A percentile compares a stretch with the other conserved stretches of the same genome.
Conservation (phyloP, 768 basidiomycete genomes). For the Agrocybe chaxingu region DNA sequence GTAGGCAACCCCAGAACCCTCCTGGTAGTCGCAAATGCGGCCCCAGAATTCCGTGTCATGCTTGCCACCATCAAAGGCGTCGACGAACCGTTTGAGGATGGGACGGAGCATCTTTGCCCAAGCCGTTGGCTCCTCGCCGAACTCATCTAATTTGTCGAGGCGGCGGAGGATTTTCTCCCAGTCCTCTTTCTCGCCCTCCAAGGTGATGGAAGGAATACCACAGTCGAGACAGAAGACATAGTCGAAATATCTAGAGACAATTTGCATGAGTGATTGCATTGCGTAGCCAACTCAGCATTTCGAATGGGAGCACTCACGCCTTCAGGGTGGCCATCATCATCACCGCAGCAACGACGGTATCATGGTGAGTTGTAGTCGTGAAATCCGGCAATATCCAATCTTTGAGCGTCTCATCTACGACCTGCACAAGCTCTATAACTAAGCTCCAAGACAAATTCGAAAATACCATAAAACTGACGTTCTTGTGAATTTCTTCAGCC, state of each 20-base stretch:
- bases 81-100: slow-evolving; percentile 16
- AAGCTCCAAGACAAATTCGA: background rate
- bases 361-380: slow-evolving; percentile 2
- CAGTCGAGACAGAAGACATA: slow-evolving; percentile 1
- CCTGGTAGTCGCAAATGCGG: slow-evolving; percentile 6
- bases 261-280: background rate
- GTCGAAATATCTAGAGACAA: slow-evolving; percentile 6
- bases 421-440: background rate
- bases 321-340: slow-evolving; percentile 7
- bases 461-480: slow-evolving; percentile 7
- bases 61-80: slow-evolving; percentile 13
- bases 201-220: slow-evolving; percentile 12
- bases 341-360: slow-evolving; percentile 5
- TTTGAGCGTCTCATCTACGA: slow-evolving; percentile 6
- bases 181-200: slow-evolving; percentile 15
- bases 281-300: slow-evolving; percentile 21
- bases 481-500: slow-evolving; percentile 19
- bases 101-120: slow-evolving; percentile 20
- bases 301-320: background rate
- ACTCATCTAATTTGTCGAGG: slow-evolving; percentile 17
- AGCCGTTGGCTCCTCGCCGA: slow-evolving; percentile 17
- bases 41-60: slow-evolving; percentile 10
- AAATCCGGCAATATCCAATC: slow-evolving; percentile 9
- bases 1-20: slow-evolving; percentile 10
- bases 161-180: slow-evolving; percentile 14